These are phyloP conservation scores for Penicillium griseofulvum DNA, from an alignment of 2,329 filamentous ascomycete genomes.

Conservation along the genomic window DNA sequence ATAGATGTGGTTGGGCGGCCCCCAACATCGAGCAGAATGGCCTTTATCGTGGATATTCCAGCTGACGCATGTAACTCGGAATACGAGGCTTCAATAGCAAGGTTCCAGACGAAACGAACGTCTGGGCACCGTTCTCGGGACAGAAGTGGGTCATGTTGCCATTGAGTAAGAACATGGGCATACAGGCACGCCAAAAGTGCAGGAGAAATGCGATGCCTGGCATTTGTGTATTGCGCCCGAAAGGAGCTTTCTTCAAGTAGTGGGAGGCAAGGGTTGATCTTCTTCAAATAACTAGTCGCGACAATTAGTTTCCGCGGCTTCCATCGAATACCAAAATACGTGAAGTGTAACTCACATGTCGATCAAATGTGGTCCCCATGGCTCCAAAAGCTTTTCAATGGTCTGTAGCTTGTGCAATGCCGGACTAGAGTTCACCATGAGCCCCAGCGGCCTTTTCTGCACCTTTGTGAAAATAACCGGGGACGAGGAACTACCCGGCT, in stretches of 20 bases:
- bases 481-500: constrained; percentile 16
- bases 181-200: constrained; percentile 54
- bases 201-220: constrained; percentile 50
- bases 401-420: constrained; percentile 28
- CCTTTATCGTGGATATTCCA: constrained; percentile 53
- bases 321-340: background rate
- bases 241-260: constrained; percentile 53
- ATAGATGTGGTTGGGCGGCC: constrained; percentile 56
- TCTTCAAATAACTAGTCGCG: constrained; percentile 47
- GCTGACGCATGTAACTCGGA: constrained; percentile 55
- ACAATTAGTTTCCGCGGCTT: background rate
- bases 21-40: constrained; percentile 54
- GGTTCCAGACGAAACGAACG: constrained; percentile 57
- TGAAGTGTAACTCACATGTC: background rate
- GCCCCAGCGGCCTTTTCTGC: constrained; percentile 10
- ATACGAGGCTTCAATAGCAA: constrained; percentile 54
- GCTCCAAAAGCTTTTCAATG: constrained; percentile 51
- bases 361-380: background rate
- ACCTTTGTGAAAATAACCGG: constrained; percentile 22
- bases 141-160: constrained; percentile 43
- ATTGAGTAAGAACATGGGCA: constrained; percentile 53
- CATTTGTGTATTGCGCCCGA: constrained; percentile 39
- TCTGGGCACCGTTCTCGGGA: constrained; percentile 47
- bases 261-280: constrained; percentile 54
- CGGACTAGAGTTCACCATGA: constrained; percentile 2